These are phyloP conservation scores for Neonectria magnoliae DNA, from an alignment of 2,329 filamentous ascomycete genomes.

Conservation along the genomic window DNA sequence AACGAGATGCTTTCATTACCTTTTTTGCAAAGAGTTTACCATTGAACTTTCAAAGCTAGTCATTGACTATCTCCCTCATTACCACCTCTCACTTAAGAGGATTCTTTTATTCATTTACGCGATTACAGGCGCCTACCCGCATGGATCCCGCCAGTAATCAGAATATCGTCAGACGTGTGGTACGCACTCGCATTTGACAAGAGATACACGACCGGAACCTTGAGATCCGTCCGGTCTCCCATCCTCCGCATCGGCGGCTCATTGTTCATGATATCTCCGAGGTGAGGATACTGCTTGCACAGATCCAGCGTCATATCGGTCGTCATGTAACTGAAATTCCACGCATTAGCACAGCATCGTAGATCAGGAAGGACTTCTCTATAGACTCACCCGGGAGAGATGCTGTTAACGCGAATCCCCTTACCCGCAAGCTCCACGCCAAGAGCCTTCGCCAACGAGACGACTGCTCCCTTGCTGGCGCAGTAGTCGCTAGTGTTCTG, in stretches of 20 bases:
- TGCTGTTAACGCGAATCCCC: slow-evolving; percentile 46
- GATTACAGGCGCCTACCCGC: slow-evolving; percentile 32
- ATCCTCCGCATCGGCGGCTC: slow-evolving; percentile 52
- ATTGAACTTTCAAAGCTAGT: background rate
- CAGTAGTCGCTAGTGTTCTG: slow-evolving; percentile 52
- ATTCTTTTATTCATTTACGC: background rate
- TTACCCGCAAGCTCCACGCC: slow-evolving; percentile 47
- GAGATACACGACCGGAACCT: slow-evolving; percentile 53
- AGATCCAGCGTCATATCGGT: slow-evolving; percentile 49
- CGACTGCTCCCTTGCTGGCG: slow-evolving; percentile 58
- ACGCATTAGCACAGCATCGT: background rate
- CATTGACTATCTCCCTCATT: background rate
- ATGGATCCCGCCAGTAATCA: slow-evolving; percentile 51
- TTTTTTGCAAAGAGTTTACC: background rate
- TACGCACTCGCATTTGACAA: slow-evolving; percentile 53
- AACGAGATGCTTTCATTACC: too few species aligned
- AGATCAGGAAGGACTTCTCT: too few species aligned
- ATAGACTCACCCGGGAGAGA: slow-evolving; percentile 47
- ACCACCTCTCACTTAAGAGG: background rate
- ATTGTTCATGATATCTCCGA: slow-evolving; percentile 49
- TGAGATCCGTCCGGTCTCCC: slow-evolving; percentile 51
- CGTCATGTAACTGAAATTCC: slow-evolving; percentile 41
- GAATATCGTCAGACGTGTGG: slow-evolving; percentile 52
- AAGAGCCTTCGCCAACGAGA: slow-evolving; percentile 54
- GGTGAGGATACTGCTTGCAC: slow-evolving; percentile 38